Conservation (phyloP, 2,329 filamentous ascomycete genomes). For the Colletotrichum gigasporum region DNA sequence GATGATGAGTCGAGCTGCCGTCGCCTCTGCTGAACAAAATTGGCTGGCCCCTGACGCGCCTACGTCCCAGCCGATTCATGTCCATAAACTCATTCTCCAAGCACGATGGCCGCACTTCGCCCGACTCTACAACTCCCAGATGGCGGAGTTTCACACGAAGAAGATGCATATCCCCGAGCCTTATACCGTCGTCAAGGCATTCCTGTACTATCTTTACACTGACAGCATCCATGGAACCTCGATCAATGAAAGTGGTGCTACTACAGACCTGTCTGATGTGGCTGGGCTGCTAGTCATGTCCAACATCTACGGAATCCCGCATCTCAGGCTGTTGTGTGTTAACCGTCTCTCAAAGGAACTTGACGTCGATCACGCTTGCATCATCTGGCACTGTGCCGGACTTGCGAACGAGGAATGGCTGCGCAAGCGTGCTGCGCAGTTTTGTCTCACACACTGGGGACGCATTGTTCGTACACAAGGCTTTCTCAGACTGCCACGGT, state of each 20-base stretch:
- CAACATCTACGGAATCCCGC: conserved; percentile 97
- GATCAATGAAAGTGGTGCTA: conserved; percentile 71
- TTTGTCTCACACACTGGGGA: conserved; percentile 95
- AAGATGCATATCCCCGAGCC: conserved; percentile 98
- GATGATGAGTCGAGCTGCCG: conserved; percentile 57
- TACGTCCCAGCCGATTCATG: conserved; percentile 87
- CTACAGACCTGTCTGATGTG: conserved; percentile 83
- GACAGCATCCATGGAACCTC: conserved; percentile 78
- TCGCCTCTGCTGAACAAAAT: conserved; percentile 53
- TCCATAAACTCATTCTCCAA: conserved; percentile 93
- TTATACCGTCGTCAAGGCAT: conserved; percentile 92
- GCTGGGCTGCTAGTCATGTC: conserved; percentile 96
- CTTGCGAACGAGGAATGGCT: conserved; percentile 95
- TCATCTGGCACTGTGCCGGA: conserved; percentile 94
- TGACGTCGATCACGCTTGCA: conserved; percentile 92
- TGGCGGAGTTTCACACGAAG: conserved; percentile 97
- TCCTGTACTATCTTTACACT: conserved; percentile 96
- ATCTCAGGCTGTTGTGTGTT: conserved; percentile 88
- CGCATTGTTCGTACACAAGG: conserved; percentile 89
- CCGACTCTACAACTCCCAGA: conserved; percentile 89
- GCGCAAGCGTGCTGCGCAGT: conserved; percentile 84
- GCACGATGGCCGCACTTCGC: conserved; percentile 97
- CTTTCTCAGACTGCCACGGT: conserved; percentile 82
- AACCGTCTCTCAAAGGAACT: conserved; percentile 90
- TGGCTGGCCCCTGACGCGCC: conserved; percentile 70